Evolutionary conservation across 1,284 basidiomycete species (phyloP).

Genomic region (Trichosporon ovoides): DNA sequence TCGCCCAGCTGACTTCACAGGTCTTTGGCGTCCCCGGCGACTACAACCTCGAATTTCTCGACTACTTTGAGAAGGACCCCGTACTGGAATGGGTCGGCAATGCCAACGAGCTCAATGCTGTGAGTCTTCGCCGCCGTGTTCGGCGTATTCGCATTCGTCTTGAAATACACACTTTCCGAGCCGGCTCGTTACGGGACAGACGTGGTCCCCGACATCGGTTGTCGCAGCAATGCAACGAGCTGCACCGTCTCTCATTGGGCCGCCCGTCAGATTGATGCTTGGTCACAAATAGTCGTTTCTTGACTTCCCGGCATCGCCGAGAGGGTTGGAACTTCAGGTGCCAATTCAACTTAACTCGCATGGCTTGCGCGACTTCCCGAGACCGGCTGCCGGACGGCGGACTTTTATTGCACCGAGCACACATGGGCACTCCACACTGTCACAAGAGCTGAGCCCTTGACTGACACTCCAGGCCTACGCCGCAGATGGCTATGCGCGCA

Average conservation of each 20-base stretch:
- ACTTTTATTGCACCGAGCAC: no score
- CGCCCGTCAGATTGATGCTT: neutral
- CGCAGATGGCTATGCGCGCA: slow-evolving; percentile 92
- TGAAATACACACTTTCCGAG: neutral
- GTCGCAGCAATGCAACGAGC: neutral
- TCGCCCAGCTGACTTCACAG: slow-evolving; percentile 16
- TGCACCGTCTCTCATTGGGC: neutral
- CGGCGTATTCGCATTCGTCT: neutral
- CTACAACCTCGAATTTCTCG: slow-evolving; percentile 74
- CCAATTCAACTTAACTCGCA: no score
- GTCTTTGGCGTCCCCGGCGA: slow-evolving; percentile 90
- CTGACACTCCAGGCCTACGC: slow-evolving; percentile 59
- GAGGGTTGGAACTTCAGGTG: no score
- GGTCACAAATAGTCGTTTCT: neutral
- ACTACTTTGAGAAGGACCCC: slow-evolving; percentile 76
- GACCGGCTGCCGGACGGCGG: no score
- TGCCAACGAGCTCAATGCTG: slow-evolving; percentile 79
- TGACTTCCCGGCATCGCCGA: no score
- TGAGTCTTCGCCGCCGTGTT: slow-evolving; percentile 9
- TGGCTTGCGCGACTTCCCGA: no score
- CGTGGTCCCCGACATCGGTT: neutral
- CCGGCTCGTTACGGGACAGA: neutral
- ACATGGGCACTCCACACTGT: no score
- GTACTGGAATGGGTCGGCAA: slow-evolving; percentile 86
- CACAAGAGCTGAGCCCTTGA: no score